Evolutionary conservation across 306 rosid species (phyloP), one percentile per base, ranked within the genome.

Genomic region (Lathyrus sativus): DNA sequence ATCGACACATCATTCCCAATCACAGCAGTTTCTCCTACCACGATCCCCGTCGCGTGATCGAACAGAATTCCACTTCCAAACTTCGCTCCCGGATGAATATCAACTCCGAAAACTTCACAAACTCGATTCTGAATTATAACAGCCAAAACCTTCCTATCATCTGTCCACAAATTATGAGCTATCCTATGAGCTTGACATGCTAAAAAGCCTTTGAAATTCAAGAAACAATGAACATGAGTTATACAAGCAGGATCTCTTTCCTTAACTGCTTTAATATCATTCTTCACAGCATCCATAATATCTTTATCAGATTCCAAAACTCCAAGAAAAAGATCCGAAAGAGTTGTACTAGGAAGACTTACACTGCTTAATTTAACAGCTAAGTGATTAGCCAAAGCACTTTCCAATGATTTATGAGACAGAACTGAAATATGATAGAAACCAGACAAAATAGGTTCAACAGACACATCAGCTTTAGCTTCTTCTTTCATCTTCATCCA

Each of bases 1-100:
- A 93, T 90, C 5, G 98, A 86, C n/a, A 93, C 99, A 73, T 90
- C 58, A 62, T 85, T 84, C 3, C 99, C 99, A 39, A 93, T 88
- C 79, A 88, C 90, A 22, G 96, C 98, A 2, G 97, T 93, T 70
- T 90, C 98, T 2, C 98, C 97, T 2, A 93, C 90, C 49, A 93
- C 97, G 0, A 93, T 68, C 4, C 98, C 98, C 8, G 97, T 90
- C 3, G 98, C 97, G 26, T 93, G 98, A 61, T 93, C 98, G 2
- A 93, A 79, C 77, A 93, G 77, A 3, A 90, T 72, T 49, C 96
- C 97, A 6, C 82, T 76, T 8, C 98, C 97, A 41, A 90, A 74
- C 45, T 65, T 85, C 0, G 98, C 98, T 3, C 95, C 98, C 0
- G 98, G 97, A 72, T 93, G 98, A 13, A 93, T 88, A 66, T 93